Percentiles rank a stretch among this genome's conserved stretches.
Conservation (phyloP, 345 rosid genomes). For the Boechera stricta region DNA sequence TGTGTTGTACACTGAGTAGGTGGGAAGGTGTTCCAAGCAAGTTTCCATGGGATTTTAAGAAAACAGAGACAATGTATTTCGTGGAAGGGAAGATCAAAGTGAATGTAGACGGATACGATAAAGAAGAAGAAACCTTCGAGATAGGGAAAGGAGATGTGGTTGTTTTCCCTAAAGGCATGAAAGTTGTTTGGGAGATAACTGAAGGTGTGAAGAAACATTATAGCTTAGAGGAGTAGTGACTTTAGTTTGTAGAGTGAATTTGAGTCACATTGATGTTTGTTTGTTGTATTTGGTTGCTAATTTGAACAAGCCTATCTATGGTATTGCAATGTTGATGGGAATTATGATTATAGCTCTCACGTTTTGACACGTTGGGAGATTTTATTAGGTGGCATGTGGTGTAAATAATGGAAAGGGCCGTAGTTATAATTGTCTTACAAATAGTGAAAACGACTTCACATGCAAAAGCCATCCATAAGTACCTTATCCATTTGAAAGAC, state of each 20-base stretch:
- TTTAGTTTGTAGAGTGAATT: not conserved
- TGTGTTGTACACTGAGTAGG: slow-evolving; percentile 18
- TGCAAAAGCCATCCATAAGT: not conserved
- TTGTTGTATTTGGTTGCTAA: not conserved
- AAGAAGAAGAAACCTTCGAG: slow-evolving; percentile 37
- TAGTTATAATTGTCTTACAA: not conserved
- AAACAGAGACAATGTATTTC: slow-evolving; percentile 45
- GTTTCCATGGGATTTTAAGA: slow-evolving; percentile 45
- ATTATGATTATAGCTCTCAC: not conserved
- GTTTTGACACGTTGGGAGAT: not conserved
- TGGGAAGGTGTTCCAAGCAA: slow-evolving; percentile 46
- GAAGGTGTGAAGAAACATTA: slow-evolving; percentile 42
- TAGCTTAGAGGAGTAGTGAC: slow-evolving; percentile 31
- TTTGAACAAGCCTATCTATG: not conserved
- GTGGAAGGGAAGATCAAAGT: slow-evolving; percentile 44
- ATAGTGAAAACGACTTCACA: not conserved
- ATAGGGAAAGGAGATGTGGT: slow-evolving; percentile 46
- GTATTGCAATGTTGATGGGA: not conserved
- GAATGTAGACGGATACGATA: slow-evolving; percentile 34
- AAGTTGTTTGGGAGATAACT: slow-evolving; percentile 44
- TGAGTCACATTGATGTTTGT: slow-evolving; percentile 1
- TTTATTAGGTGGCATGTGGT: not conserved
- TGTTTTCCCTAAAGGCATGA: slow-evolving; percentile 48
- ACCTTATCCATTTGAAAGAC: not conserved
- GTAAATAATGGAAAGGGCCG: not conserved